Percentiles rank a stretch among this genome's conserved stretches.
These are phyloP conservation scores for Russula sp. DNA, from an alignment of 768 basidiomycete genomes.

Conservation along the genomic window DNA sequence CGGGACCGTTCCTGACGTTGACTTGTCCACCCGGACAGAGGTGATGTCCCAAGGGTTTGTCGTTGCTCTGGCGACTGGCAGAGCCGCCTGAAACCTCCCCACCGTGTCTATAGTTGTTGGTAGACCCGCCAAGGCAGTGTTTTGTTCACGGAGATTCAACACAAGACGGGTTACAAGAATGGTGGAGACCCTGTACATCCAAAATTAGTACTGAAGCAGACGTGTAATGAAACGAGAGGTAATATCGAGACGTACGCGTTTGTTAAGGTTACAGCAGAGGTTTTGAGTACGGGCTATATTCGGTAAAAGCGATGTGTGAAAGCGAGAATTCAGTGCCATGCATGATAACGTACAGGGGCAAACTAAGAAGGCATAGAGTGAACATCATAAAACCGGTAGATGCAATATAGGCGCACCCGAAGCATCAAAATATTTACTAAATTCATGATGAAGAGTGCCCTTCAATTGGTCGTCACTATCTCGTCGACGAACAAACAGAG, in stretches of 20 bases:
- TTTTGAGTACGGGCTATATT: constrained; percentile 2
- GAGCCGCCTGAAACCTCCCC: constrained; percentile 3
- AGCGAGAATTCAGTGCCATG: not conserved
- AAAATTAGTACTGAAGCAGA: not conserved
- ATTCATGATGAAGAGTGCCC: constrained; percentile 13
- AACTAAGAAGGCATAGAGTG: not conserved
- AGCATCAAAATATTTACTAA: constrained; percentile 11
- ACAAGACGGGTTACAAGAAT: constrained; percentile 17
- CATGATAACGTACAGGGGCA: constrained; percentile 6
- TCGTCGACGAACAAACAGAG: not conserved
- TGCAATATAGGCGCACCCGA: not conserved
- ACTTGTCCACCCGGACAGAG: not conserved
- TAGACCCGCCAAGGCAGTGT: not conserved
- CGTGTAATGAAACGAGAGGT: not conserved
- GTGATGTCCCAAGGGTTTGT: not conserved
- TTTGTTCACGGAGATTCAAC: constrained; percentile 16
- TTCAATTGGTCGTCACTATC: not conserved
- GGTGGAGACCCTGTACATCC: constrained; percentile 2
- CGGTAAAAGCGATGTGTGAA: not conserved
- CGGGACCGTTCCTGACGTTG: not conserved
- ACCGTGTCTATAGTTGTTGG: not conserved
- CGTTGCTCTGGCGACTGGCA: not conserved
- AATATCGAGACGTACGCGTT: constrained; percentile 9
- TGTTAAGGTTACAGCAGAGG: not conserved
- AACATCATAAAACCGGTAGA: not conserved